These are phyloP conservation scores for Suillus cothurnatus DNA, from an alignment of 768 basidiomycete genomes.

Conservation along the genomic window DNA sequence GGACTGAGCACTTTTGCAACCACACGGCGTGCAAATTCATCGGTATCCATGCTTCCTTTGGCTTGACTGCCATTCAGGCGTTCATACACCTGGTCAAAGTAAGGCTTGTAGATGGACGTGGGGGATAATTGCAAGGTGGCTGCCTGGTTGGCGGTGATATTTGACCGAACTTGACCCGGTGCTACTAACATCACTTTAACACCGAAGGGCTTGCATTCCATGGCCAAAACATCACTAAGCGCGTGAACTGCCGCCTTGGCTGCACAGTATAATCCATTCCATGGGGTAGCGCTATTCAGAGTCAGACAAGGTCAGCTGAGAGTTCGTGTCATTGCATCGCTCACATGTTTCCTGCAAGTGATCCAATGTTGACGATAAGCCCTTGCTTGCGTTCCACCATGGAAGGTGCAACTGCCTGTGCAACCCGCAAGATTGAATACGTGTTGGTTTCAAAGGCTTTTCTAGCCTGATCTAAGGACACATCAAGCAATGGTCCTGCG, in stretches of 20 bases:
- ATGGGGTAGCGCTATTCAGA: slow-evolving; percentile 60
- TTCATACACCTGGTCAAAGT: slow-evolving; percentile 51
- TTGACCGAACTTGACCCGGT: slow-evolving; percentile 67
- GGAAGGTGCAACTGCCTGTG: slow-evolving; percentile 64
- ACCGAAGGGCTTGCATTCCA: slow-evolving; percentile 76
- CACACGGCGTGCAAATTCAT: slow-evolving; percentile 54
- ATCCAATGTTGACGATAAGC: slow-evolving; percentile 75
- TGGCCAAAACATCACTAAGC: slow-evolving; percentile 63
- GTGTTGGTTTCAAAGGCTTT: slow-evolving; percentile 67
- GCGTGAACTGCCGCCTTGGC: slow-evolving; percentile 60
- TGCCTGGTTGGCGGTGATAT: slow-evolving; percentile 58
- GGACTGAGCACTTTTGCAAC: slow-evolving; percentile 49
- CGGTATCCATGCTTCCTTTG: slow-evolving; percentile 47
- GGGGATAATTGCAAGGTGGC: slow-evolving; percentile 46
- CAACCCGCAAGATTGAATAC: slow-evolving; percentile 59
- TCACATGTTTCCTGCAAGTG: slow-evolving; percentile 63
- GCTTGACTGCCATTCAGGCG: slow-evolving; percentile 60
- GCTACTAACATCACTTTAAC: slow-evolving; percentile 71
- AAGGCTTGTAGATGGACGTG: slow-evolving; percentile 57
- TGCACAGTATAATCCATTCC: slow-evolving; percentile 62
- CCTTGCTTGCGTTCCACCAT: slow-evolving; percentile 70
- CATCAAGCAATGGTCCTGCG: slow-evolving; percentile 52
- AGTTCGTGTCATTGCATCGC: slow-evolving; percentile 21
- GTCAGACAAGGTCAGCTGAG: neutral
- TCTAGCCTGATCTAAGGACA: slow-evolving; percentile 53